Evolutionary conservation across 306 rosid species (phyloP), one percentile per base, ranked within the genome.

Genomic region (Corylus heterophylla): DNA sequence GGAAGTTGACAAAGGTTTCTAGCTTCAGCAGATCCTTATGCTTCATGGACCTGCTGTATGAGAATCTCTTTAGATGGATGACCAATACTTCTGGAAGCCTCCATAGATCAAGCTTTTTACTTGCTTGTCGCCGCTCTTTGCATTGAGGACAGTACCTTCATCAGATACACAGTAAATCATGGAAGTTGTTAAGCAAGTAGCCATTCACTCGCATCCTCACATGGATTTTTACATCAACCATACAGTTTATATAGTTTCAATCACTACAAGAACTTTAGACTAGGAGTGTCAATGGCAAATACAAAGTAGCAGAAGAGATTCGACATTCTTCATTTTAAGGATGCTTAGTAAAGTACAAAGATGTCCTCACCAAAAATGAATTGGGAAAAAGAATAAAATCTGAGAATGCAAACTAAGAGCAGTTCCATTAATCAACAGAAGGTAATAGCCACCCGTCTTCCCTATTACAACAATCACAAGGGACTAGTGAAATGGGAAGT

Each of bases 51-150:
- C 99, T 84, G 93, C 99, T 95, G 86, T 95, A 95, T 69, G 98
- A 95, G 84, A 95, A 95, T 87, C 99, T 90, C 86, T 95, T 95
- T 52, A 95, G 83, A 87, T 95, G 99, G 85, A 95, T 95, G 67
- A 92, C 99, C 78, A 95, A 84, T 81, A 95, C 98, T 85, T 93
- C 96, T 14, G 99, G 99, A 73, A 95, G 98, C 86, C 98, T 90
- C 99, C 99, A 95, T 62, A 92, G 86, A 84, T 95, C 98, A 74
- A 95, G 98, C 87, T 95, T 95, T 83, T 95, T 95, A 83, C 99
- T 95, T 37, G 99, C 99, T 86, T 95, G 99, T 17, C 99, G 88
- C 55, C 91, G 88, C 86, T 92, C 99, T 83, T 93, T 88, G 84
- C 99, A 95, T 79, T 86, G 90, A 45, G 98, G 98, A 81, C 99